These are phyloP conservation scores for Populus euphratica DNA, from an alignment of 345 rosid genomes.

Conservation along the genomic window DNA sequence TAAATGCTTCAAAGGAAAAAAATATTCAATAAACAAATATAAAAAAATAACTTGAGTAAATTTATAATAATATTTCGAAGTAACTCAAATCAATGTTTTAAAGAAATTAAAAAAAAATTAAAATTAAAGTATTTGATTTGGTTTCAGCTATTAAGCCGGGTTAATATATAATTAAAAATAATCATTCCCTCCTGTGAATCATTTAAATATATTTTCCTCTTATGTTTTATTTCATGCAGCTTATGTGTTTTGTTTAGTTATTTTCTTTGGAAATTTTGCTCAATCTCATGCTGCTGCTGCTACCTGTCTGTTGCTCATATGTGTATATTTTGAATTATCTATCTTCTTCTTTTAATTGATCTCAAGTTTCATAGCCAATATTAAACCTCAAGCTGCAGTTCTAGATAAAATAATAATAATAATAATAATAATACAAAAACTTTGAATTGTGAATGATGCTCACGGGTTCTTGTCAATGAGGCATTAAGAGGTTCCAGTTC, in stretches of 20 bases:
- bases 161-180: too few species aligned
- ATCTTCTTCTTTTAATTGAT: not conserved
- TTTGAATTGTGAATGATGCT: not conserved
- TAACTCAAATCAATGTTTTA: too few species aligned
- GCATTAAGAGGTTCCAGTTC: conserved; percentile 1
- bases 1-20: too few species aligned
- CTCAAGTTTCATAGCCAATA: not conserved
- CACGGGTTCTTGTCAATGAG: not conserved
- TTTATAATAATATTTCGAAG: too few species aligned
- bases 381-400: not conserved
- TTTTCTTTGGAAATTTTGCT: not conserved
- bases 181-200: not conserved
- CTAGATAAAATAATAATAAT: not conserved
- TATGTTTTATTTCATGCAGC: not conserved
- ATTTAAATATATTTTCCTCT: not conserved
- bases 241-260: not conserved
- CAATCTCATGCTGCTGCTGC: conserved; percentile 35
- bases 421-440: not conserved
- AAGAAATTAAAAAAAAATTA: too few species aligned
- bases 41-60: too few species aligned
- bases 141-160: accelerated
- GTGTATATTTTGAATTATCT: conserved; percentile 18
- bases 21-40: too few species aligned
- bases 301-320: conserved; percentile 73
- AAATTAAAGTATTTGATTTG: too few species aligned